A percentile compares a stretch with the other conserved stretches of the same genome.
Conservation (phyloP, 441 rosid species). For the Populus trichocarpa region DNA sequence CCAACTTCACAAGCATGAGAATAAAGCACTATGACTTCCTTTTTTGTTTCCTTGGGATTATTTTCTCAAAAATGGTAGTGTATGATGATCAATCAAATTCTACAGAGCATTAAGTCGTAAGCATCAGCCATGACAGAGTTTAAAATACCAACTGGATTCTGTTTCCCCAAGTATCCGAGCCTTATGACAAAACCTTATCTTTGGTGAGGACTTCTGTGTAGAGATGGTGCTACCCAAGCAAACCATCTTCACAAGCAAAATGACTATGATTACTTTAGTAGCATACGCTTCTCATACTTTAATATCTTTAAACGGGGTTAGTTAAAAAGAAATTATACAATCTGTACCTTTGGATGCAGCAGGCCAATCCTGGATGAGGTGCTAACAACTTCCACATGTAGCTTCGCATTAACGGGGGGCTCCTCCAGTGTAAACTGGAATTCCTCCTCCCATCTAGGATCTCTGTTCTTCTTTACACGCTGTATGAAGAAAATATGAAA, state of each 20-base stretch:
- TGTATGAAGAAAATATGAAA: slow-evolving; percentile 26
- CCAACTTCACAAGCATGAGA: not conserved
- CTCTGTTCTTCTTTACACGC: slow-evolving; percentile 84
- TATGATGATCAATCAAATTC: not conserved
- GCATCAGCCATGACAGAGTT: too few species aligned
- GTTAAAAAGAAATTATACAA: not conserved
- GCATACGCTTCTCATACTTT: not conserved
- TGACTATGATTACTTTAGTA: not conserved
- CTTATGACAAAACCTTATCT: not conserved
- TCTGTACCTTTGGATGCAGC: slow-evolving; percentile 78
- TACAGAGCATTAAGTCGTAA: not conserved
- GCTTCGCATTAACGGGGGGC: slow-evolving; percentile 66
- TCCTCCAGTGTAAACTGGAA: slow-evolving; percentile 71
- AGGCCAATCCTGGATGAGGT: slow-evolving; percentile 76
- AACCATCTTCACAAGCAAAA: not conserved
- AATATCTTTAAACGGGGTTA: not conserved
- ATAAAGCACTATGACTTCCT: not conserved
- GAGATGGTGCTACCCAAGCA: too few species aligned
- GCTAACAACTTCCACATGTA: slow-evolving; percentile 86
- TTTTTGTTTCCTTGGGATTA: not conserved
- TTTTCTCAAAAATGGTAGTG: too few species aligned
- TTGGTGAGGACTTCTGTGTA: too few species aligned
- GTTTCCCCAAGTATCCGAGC: not conserved
- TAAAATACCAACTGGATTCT: not conserved
- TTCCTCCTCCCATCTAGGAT: slow-evolving; percentile 96